These are phyloP conservation scores for Penicillium silybi DNA, from an alignment of 495 filamentous ascomycete genomes.

Conservation along the genomic window DNA sequence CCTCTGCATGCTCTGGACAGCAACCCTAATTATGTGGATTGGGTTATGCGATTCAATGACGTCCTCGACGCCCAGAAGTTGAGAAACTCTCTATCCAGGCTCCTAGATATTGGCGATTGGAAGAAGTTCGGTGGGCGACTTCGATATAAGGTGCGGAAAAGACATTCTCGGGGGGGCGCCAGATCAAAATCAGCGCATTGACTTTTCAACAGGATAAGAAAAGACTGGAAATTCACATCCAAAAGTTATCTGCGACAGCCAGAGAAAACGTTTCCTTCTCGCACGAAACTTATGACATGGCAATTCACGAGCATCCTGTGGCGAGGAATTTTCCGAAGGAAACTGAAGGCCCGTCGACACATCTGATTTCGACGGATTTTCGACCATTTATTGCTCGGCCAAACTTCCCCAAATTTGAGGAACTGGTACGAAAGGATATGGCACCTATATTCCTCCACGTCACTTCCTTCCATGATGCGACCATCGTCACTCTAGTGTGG, in stretches of 20 bases:
- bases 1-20: conserved; percentile 16
- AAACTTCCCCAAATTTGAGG: conserved; percentile 17
- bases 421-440: conserved; percentile 36
- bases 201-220: neutral
- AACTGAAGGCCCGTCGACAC: conserved; percentile 8
- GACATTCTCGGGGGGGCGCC: too few species aligned
- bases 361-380: conserved; percentile 2
- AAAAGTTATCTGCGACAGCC: conserved; percentile 19
- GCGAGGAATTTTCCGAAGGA: conserved; percentile 25
- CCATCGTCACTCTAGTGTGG: conserved; percentile 41
- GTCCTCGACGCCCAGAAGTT: conserved; percentile 44
- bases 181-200: too few species aligned
- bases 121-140: conserved; percentile 43
- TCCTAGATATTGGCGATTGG: conserved; percentile 41
- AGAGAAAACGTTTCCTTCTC: conserved; percentile 30
- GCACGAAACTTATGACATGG: conserved; percentile 26
- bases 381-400: conserved; percentile 11
- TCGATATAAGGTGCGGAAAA: conserved; percentile 28
- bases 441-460: conserved; percentile 47
- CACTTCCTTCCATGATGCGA: conserved; percentile 45
- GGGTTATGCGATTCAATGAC: conserved; percentile 41
- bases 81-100: conserved; percentile 30
- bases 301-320: conserved; percentile 28
- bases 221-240: conserved; percentile 32
- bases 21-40: conserved; percentile 14